Evolutionary conservation across 805 yeast genomes (phyloP), one percentile per base, ranked within the genome.

Genomic region (Zygotorulaspora chibaensis): DNA sequence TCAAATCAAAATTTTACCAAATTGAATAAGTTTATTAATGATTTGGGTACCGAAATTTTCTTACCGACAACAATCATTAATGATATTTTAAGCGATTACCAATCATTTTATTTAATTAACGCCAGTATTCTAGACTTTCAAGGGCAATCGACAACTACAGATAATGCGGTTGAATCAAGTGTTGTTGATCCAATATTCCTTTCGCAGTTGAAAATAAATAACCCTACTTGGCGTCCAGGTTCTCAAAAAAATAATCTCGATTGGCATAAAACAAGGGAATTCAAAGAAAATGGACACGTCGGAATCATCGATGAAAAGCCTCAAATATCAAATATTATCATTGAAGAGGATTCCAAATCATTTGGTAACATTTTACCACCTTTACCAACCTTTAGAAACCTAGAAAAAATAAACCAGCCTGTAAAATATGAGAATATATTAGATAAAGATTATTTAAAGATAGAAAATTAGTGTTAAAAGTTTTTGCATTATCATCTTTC

Each of bases 301-400:
- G 71, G 69, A 2, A 53, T 65, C 2, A 46, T 61, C 2, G 69
- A 71, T 9, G 73, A 69, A 10, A 63, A 69, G 43, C 84, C 84
- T 0, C 57, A 64, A 10, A 64, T 75, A 13, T 62, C 68, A 1
- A 77, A 76, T 51, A 28, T 62, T 48, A 45, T 66, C 10, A 50
- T 62, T 11, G 63, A 63, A 3, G n/a, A 31, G 25, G 38, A 43
- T 13, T 45, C 61, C 1, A 52, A 55, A 23, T 42, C 49, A 18
- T 57, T 63, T 38, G 54, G 45, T 18, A 40, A 54, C 29, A 50
- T 45, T 15, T 43, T 57, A 1, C 67, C 72, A 6, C 53, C 63
- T 1, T 46, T 80, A 17, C 91, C 90, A 1, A 67, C 72, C 3
- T 82, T 82, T 60, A 77, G 73, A 51, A 80, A 81, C 56, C 79